phyloP scores from a whole-genome alignment of 148 eudicot species.

The Simmondsia chinensis region DNA sequence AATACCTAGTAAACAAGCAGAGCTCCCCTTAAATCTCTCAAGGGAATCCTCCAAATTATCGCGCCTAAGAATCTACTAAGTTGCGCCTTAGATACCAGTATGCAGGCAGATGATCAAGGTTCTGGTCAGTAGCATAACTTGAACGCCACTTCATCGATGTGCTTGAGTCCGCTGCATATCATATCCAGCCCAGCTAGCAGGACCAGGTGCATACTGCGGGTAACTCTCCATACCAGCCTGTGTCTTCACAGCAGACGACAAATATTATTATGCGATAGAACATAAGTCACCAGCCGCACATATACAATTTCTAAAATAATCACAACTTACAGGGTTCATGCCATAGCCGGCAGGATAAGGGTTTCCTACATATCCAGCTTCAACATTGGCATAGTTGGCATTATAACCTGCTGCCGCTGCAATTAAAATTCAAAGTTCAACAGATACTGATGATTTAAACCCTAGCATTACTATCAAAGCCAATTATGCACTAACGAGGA shows the following conservation, averaged over 20 bases:
- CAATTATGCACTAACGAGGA: too few species aligned
- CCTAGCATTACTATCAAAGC: too few species aligned
- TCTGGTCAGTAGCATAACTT: slow-evolving; percentile 14
- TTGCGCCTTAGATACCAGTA: slow-evolving; percentile 22
- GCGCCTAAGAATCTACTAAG: slow-evolving; percentile 23
- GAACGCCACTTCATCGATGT: slow-evolving; percentile 44
- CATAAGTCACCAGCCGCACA: too few species aligned
- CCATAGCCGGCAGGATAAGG: slow-evolving; percentile 66
- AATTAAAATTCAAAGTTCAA: not conserved
- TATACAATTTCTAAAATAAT: not conserved
- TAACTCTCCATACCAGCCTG: slow-evolving; percentile 68
- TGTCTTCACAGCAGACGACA: slow-evolving; percentile 16
- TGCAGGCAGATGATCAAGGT: slow-evolving; percentile 13
- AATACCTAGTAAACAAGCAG: slow-evolving; percentile 5
- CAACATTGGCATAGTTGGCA: slow-evolving; percentile 53
- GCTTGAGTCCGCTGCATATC: slow-evolving; percentile 74
- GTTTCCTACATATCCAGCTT: slow-evolving; percentile 62
- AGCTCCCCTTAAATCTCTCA: slow-evolving; percentile 8
- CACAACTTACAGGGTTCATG: slow-evolving; percentile 38
- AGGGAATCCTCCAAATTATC: slow-evolving; percentile 10
- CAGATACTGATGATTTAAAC: not conserved
- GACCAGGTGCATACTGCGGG: slow-evolving; percentile 72
- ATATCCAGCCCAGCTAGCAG: slow-evolving; percentile 75
- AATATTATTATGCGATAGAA: too few species aligned
- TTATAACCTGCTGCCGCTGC: slow-evolving; percentile 45